Evolutionary conservation across 768 basidiomycete species (phyloP).

Genomic region (Agrocybe pediades): DNA sequence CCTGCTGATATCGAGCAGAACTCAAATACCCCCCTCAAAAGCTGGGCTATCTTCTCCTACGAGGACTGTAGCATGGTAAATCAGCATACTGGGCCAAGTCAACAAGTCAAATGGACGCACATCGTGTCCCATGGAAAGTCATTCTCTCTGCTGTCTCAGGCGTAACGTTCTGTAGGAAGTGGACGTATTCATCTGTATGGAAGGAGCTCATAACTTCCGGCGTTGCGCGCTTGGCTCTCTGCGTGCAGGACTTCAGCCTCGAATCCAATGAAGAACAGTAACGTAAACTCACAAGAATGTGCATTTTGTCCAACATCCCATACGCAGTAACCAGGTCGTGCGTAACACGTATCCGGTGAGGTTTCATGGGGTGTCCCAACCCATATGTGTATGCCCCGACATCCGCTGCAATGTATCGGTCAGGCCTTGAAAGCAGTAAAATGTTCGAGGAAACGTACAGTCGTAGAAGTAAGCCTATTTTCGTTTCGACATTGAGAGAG

Average conservation of each 20-base stretch:
- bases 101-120: too few species aligned
- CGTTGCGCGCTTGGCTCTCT: conserved; percentile 73
- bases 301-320: conserved; percentile 93
- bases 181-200: conserved; percentile 98
- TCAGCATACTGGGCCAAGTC: too few species aligned
- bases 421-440: neutral
- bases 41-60: conserved; percentile 95
- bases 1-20: conserved; percentile 97
- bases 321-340: conserved; percentile 92
- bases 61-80: conserved; percentile 46
- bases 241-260: neutral
- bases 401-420: conserved; percentile 48
- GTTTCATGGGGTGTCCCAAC: conserved; percentile 93
- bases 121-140: conserved; percentile 83
- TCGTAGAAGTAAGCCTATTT: conserved; percentile 85
- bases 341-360: conserved; percentile 91
- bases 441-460: conserved; percentile 38
- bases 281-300: conserved; percentile 68
- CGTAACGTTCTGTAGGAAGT: conserved; percentile 85
- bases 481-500: conserved; percentile 58
- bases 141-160: conserved; percentile 90
- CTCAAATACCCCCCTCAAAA: conserved; percentile 95
- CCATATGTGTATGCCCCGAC: conserved; percentile 80
- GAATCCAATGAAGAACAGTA: neutral
- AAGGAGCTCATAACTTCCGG: conserved; percentile 87